Base-by-base conservation (phyloP, 768 basidiomycete species). In the Hypholoma sublateritium region DNA sequence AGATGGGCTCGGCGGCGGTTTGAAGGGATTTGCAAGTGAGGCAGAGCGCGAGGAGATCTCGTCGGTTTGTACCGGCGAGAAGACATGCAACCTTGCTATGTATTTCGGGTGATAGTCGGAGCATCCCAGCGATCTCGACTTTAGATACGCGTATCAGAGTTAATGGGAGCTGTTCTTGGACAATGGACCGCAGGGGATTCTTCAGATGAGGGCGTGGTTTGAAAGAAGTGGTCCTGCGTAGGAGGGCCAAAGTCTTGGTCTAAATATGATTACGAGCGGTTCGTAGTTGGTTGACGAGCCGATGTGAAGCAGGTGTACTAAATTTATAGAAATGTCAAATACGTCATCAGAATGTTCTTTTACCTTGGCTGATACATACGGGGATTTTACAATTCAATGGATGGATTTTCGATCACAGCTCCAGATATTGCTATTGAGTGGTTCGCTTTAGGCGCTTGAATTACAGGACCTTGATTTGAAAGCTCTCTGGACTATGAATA, bases 11-110 rank as follows among this genome's bases (percentile, higher is more conserved):
- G 34, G 83, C 80, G 50, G 76, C 75, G 50, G 67, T 70, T 56
- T 81, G 80, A 50, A 85, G 69, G 9, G 74, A 62, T 67, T 77
- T 82, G 65, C 68, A 80, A 6, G 77, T 76, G 47, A 72, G 68
- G 61, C 76, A 77, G 44, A 86, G 74, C 9, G 74, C 65, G 0
- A 68, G 55, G 22, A 84, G 74, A 56, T 82, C 80, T 5, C 32
- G 43, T 3, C 60, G 65, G 12, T 65, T 65, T 44, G 65, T 59
- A 19, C 66, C 59, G 6, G 70, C 59, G 60, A 74, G 73, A 25
- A 69, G 70, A 8, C 75, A 12, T 19, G 43, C 76, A 56, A 86
- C 74, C 14, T 69, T 69, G 39, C 63, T 61, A 54, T 68, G 77
- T 14, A 84, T 64, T 64, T 79, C 80, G n/a, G 74, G 74, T 9